Conservation (phyloP, 164 flowering plant species). For the Chimonanthus salicifolius region DNA sequence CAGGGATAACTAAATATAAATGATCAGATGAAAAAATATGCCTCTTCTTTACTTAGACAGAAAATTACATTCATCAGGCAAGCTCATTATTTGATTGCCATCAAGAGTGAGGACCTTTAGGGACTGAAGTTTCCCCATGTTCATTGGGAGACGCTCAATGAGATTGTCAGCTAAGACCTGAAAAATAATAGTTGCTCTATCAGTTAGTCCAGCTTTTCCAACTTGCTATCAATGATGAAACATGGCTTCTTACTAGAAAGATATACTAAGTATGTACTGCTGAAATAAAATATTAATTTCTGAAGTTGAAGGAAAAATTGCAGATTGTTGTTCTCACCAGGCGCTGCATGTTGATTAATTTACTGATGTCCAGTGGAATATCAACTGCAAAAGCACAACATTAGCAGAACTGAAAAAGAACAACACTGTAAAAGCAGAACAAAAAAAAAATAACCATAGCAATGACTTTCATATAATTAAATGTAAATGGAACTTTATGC, state of each 20-base stretch:
- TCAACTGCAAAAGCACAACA: slow-evolving; percentile 55
- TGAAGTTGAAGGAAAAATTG: neutral
- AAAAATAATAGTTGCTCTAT: slow-evolving; percentile 13
- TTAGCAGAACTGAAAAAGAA: neutral
- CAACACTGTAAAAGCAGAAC: neutral
- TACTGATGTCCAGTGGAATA: slow-evolving; percentile 74
- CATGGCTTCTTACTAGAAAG: neutral
- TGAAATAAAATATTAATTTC: neutral
- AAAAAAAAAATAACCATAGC: neutral
- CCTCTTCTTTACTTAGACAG: slow-evolving; percentile 22
- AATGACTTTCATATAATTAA: too few relatives aligned
- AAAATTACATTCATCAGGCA: slow-evolving; percentile 93
- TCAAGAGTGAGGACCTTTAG: slow-evolving; percentile 73
- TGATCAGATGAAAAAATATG: slow-evolving; percentile 1
- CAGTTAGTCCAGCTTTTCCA: slow-evolving; percentile 2
- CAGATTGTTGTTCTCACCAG: slow-evolving; percentile 46
- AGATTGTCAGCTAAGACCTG: slow-evolving; percentile 76
- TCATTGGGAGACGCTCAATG: slow-evolving; percentile 68
- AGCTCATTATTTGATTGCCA: slow-evolving; percentile 53
- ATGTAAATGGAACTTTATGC: too few relatives aligned
- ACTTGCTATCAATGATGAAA: neutral
- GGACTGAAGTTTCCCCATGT: slow-evolving; percentile 83
- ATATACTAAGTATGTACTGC: neutral
- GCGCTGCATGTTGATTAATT: slow-evolving; percentile 81
- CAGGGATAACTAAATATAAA: neutral